phyloP scores from a whole-genome alignment of 1,139 yeast species.

The Geotrichum klebahnii region DNA sequence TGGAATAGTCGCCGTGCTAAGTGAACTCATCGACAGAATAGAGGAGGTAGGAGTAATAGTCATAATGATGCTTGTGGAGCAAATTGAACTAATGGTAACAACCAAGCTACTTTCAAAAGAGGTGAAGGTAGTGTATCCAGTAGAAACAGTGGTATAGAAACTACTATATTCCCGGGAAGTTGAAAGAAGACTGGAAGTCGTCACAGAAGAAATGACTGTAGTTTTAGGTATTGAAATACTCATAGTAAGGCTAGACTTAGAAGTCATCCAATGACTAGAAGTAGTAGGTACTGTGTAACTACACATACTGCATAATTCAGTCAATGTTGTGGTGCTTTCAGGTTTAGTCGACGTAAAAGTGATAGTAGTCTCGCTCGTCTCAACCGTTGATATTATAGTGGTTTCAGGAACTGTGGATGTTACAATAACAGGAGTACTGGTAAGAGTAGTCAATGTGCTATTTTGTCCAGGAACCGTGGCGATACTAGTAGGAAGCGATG shows the following conservation, averaged over 20 bases:
- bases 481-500: background rate
- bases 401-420: background rate
- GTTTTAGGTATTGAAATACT: background rate
- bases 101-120: background rate
- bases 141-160: background rate
- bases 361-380: background rate
- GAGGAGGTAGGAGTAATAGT: background rate
- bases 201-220: background rate
- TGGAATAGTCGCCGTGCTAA: background rate
- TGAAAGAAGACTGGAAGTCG: background rate
- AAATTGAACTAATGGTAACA: background rate
- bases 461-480: background rate
- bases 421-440: background rate
- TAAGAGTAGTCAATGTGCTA: background rate
- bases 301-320: background rate
- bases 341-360: background rate
- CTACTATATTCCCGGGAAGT: no score
- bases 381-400: background rate
- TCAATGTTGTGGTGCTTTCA: background rate
- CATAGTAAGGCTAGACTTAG: background rate
- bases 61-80: background rate
- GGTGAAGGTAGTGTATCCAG: conserved; percentile 1
- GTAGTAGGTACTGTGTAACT: background rate
- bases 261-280: background rate
- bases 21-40: background rate